Base-by-base conservation (phyloP, 805 yeast genomes). In the Schwanniomyces occidentalis region DNA sequence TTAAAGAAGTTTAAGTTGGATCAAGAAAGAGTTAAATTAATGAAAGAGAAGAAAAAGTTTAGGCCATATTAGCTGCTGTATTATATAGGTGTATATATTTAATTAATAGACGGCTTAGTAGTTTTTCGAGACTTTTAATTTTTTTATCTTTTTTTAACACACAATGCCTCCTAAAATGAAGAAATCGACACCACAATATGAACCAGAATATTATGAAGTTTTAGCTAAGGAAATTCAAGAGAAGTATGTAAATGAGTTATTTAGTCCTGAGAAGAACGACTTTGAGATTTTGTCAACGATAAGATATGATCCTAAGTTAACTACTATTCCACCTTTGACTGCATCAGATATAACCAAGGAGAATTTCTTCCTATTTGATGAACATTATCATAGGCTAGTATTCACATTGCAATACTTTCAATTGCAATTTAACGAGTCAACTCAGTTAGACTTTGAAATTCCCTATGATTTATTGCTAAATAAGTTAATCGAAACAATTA, bases 1-100 rank as follows among this genome's bases (percentile, higher is more conserved):
- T 70, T 93, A 54, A 69, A 62, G 38, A 87, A 89, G 56, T 93
- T 90, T 66, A 88, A 86, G 58, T 80, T 80, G 42, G 99, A 93
- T 61, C 97, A 93, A 65, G 91, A 82, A 49, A 81, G 81, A 58
- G 85, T 93, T 34, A 76, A 75, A 47, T 62, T 73, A 41, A 80
- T 93, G 82, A 86, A 76, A 57, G 89, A 85, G 46, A 83, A 78
- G 70, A 82, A 82, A 57, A 78, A 81, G 54, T 90, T 91, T 63
- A 82, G 80, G 52, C 99, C 98, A 0, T 91, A 87, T 57, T 84
- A 64, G 34, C 8, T n/a, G n/a, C n/a, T n/a, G n/a, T n/a, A n/a
- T n/a, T n/a, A n/a, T n/a, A n/a, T n/a, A n/a, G n/a, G n/a, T n/a
- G n/a, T n/a, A n/a, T n/a, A n/a, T n/a, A n/a, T n/a, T n/a, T n/a